Base-by-base conservation (phyloP, 2,329 filamentous ascomycete genomes). In the Fusarium liriodendri region DNA sequence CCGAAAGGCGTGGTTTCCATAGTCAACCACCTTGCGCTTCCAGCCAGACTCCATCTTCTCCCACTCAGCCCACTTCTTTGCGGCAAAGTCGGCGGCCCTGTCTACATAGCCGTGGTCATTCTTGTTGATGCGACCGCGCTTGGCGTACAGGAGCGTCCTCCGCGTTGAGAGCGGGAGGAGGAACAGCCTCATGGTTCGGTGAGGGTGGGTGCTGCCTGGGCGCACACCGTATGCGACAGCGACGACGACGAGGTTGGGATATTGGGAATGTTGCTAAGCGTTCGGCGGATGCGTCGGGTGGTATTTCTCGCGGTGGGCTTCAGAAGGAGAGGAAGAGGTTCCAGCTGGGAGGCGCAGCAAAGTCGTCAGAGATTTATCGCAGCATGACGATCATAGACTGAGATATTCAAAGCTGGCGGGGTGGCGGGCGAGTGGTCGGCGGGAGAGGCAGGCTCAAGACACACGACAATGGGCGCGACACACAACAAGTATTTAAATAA, bases 81-180 rank as follows among this genome's bases (percentile, higher is more conserved):
- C 91, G 1, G 94, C 95, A 80, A 92, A 94, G 77, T 85, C 85
- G 58, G 93, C 93, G 74, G 91, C 84, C 80, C 90, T 91, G 82
- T 98, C 95, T 69, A 92, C 80, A 76, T 90, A 84, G 22, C 88
- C 87, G 79, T 87, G 83, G 22, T 80, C 71, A 62, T 75, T 84
- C 42, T 88, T 83, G 57, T 90, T 85, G 62, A 87, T 84, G 79
- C 91, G 88, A 72, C 94, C 85, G 74, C 93, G 92, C 80, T 98
- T 94, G 84, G 94, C 97, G 87, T 98, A 98, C 79, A 99, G 91
- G 72, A 99, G 90, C 61, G 95, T 95, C 79, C 95, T 93, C 80
- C 94, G 91, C 75, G 95, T 97, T 69, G 96, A 97, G 78, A 99
- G 93, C 72, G 97, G 97, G 66, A 99, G 90, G 74, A 99, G 91